These are phyloP conservation scores for Lactarius akahatsu DNA, from an alignment of 768 basidiomycete genomes.

Conservation along the genomic window DNA sequence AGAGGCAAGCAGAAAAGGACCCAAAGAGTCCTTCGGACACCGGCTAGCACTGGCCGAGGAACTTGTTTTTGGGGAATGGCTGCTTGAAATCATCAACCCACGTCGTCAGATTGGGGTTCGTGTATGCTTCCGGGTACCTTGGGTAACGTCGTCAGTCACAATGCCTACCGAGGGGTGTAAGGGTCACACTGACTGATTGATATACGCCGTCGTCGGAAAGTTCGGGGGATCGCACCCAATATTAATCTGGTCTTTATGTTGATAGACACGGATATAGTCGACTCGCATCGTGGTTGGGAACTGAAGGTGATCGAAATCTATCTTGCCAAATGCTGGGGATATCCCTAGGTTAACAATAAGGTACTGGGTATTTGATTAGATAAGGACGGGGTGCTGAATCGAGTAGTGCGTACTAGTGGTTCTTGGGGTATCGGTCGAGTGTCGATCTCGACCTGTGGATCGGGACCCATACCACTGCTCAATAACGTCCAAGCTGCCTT, in stretches of 20 bases:
- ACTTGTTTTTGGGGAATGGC: conserved; percentile 50
- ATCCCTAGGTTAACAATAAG: conserved; percentile 60
- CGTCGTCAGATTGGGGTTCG: conserved; percentile 57
- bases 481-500: conserved; percentile 42
- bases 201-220: conserved; percentile 76
- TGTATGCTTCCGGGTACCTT: conserved; percentile 68
- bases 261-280: conserved; percentile 83
- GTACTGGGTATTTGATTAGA: conserved; percentile 38
- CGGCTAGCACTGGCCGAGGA: conserved; percentile 44
- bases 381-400: background rate
- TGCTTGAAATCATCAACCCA: conserved; percentile 48
- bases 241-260: conserved; percentile 47
- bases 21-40: background rate
- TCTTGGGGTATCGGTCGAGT: conserved; percentile 43
- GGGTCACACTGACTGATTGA: conserved; percentile 55
- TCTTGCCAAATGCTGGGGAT: conserved; percentile 55
- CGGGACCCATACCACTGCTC: conserved; percentile 38
- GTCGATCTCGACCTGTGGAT: conserved; percentile 36
- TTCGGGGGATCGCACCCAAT: conserved; percentile 68
- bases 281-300: conserved; percentile 64
- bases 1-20: background rate
- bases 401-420: conserved; percentile 38
- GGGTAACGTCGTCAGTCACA: background rate
- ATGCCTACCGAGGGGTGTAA: background rate
- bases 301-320: conserved; percentile 52